These are phyloP conservation scores for Cladophialophora immunda DNA, from an alignment of 2,329 filamentous ascomycete species.

Conservation along the genomic window DNA sequence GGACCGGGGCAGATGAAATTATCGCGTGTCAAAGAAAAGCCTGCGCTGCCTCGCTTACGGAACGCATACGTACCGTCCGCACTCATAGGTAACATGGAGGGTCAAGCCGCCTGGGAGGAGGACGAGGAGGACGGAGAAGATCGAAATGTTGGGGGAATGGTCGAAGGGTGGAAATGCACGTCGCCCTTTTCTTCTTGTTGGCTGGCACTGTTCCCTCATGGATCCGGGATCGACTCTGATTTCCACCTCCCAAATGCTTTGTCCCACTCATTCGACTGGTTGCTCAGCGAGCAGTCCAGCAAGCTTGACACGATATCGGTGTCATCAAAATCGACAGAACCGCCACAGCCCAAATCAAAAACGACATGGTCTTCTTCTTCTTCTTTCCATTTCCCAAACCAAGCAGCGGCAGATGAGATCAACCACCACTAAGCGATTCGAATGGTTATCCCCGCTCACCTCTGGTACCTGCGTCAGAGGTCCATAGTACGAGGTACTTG, in stretches of 20 bases:
- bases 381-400: neutral
- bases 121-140: neutral
- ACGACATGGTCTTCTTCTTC: too few species aligned
- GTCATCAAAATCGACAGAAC: neutral
- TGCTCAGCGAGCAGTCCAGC: neutral
- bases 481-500: neutral
- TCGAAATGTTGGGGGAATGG: slow-evolving; percentile 5
- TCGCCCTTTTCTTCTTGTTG: neutral
- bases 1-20: neutral
- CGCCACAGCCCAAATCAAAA: neutral
- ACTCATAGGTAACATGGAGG: too few species aligned
- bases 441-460: neutral
- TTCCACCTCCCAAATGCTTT: neutral
- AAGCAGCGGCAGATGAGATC: neutral
- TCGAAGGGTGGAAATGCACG: neutral
- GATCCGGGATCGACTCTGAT: neutral
- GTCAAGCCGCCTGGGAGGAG: neutral
- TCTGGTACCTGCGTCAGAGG: neutral
- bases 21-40: neutral
- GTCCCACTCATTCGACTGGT: neutral
- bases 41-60: neutral
- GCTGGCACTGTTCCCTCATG: neutral
- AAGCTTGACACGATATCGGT: slow-evolving; percentile 1
- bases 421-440: neutral
- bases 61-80: too few species aligned